phyloP scores from a whole-genome alignment of 148 eudicot genomes.

The Silene uniflora region DNA sequence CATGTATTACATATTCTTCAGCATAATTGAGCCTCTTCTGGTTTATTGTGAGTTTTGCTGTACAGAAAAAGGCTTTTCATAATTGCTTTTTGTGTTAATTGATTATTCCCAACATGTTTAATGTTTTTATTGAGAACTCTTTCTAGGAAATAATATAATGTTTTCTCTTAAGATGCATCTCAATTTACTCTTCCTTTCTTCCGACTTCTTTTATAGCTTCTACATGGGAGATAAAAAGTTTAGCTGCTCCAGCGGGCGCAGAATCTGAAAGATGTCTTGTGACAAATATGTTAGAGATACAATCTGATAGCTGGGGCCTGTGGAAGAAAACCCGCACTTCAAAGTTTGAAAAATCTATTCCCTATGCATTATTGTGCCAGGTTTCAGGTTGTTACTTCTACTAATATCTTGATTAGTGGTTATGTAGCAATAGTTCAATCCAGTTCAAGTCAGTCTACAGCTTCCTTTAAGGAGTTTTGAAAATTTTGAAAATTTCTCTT shows the following conservation, averaged over 20 bases:
- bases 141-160: background rate
- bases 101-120: constrained; percentile 2
- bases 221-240: constrained; percentile 80
- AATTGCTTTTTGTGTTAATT: background rate
- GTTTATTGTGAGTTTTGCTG: background rate
- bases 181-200: background rate
- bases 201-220: constrained; percentile 57
- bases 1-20: constrained; percentile 9
- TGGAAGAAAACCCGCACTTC: constrained; percentile 72
- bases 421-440: constrained; percentile 1
- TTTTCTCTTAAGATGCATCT: constrained; percentile 2
- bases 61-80: background rate
- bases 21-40: background rate
- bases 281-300: constrained; percentile 81
- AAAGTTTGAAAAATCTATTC: constrained; percentile 77
- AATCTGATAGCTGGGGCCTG: constrained; percentile 55
- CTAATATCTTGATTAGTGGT: constrained; percentile 7
- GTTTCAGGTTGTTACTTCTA: constrained; percentile 69
- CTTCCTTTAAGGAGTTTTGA: background rate
- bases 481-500: background rate
- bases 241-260: constrained; percentile 34
- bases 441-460: constrained; percentile 4
- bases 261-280: constrained; percentile 59
- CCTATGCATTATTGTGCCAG: constrained; percentile 83
- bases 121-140: background rate